Conservation (phyloP, 2,329 filamentous ascomycete genomes). For the Scytalidium sp. region DNA sequence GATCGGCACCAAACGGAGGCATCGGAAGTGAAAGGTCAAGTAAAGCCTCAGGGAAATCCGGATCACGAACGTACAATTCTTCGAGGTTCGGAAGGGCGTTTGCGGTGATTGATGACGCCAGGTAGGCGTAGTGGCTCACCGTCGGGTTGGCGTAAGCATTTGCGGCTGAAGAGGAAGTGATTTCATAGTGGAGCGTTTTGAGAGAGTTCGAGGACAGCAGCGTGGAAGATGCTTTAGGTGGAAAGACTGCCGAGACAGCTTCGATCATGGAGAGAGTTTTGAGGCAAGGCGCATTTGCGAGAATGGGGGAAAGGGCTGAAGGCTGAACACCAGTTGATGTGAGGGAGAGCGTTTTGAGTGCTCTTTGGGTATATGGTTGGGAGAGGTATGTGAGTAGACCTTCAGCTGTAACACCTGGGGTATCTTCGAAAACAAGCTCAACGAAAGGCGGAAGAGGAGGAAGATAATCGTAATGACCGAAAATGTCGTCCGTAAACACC, state of each 20-base stretch:
- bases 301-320: conserved; percentile 37
- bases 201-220: conserved; percentile 68
- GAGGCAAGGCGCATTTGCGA: conserved; percentile 38
- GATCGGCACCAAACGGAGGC: conserved; percentile 43
- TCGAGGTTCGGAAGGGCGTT: conserved; percentile 71
- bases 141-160: conserved; percentile 55
- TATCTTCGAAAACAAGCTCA: conserved; percentile 69
- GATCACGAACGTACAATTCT: conserved; percentile 82
- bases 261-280: conserved; percentile 50
- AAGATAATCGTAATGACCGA: conserved; percentile 61
- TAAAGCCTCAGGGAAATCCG: conserved; percentile 76
- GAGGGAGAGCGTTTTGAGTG: conserved; percentile 67
- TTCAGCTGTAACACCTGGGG: conserved; percentile 66
- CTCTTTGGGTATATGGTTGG: conserved; percentile 53
- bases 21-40: conserved; percentile 64
- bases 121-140: conserved; percentile 75
- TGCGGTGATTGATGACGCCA: conserved; percentile 77
- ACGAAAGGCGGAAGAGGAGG: conserved; percentile 73
- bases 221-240: conserved; percentile 50
- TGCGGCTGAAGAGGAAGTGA: conserved; percentile 57
- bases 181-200: conserved; percentile 76
- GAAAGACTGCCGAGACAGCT: conserved; percentile 54
- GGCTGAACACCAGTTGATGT: conserved; percentile 66
- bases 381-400: conserved; percentile 70
- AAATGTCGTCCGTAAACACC: conserved; percentile 74